phyloP scores from a whole-genome alignment of 768 basidiomycete genomes.

The Serendipita sp. region DNA sequence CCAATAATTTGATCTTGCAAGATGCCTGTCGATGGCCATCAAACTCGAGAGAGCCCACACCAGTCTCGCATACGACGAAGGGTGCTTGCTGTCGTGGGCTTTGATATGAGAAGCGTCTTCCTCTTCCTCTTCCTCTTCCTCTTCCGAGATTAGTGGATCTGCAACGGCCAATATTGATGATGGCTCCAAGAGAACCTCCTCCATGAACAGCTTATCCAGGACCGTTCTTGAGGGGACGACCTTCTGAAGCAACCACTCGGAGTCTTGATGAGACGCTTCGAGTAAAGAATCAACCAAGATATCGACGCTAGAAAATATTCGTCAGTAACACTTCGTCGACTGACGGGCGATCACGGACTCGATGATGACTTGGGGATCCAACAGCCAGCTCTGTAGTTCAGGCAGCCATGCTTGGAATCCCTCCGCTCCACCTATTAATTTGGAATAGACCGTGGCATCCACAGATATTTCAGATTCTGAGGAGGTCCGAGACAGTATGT shows the following conservation, averaged over 20 bases:
- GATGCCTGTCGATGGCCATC: slow-evolving; percentile 42
- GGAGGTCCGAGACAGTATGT: not conserved
- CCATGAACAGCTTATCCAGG: slow-evolving; percentile 32
- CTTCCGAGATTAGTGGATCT: slow-evolving; percentile 7
- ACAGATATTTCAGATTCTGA: not conserved
- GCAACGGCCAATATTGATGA: slow-evolving; percentile 27
- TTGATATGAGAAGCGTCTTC: too few species aligned
- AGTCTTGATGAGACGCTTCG: not conserved
- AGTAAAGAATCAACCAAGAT: too few species aligned
- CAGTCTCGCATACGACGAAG: slow-evolving; percentile 48
- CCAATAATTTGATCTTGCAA: slow-evolving; percentile 46
- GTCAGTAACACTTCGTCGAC: not conserved
- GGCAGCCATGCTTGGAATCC: not conserved
- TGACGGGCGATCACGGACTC: not conserved
- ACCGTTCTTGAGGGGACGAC: slow-evolving; percentile 35
- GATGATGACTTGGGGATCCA: not conserved
- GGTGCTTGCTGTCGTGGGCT: slow-evolving; percentile 32
- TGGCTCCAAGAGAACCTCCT: not conserved
- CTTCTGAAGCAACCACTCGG: slow-evolving; percentile 24
- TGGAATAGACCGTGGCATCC: not conserved
- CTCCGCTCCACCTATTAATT: not conserved
- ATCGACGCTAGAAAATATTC: too few species aligned
- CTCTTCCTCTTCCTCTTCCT: not conserved
- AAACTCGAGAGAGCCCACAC: slow-evolving; percentile 40
- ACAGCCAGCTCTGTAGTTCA: not conserved